Conservation (phyloP, 306 rosid genomes). For the Aeschynomene evenia region DNA sequence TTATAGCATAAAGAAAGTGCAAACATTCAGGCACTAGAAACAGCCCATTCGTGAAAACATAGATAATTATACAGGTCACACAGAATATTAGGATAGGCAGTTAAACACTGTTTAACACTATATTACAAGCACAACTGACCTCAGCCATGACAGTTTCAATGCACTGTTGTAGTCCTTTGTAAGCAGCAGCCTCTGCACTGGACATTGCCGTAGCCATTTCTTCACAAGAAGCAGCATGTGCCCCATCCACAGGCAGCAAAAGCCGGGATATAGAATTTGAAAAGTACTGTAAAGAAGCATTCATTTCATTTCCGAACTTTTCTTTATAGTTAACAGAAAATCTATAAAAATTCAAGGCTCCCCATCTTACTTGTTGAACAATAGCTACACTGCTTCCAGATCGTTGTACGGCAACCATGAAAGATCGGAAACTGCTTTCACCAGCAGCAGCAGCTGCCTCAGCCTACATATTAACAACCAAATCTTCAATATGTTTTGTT, state of each 20-base stretch:
- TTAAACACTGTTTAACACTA: conserved; percentile 22
- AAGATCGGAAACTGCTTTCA: conserved; percentile 98
- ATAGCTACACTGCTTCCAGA: conserved; percentile 99
- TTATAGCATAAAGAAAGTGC: neutral
- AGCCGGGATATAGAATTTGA: conserved; percentile 95
- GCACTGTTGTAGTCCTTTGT: conserved; percentile 72
- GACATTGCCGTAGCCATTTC: conserved; percentile 99
- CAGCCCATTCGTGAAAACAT: conserved; percentile 13
- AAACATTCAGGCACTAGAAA: conserved; percentile 14
- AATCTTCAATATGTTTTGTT: conserved; percentile 27
- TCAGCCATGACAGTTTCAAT: conserved; percentile 99
- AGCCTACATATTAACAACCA: conserved; percentile 63
- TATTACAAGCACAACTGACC: conserved; percentile 50
- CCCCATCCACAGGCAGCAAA: conserved; percentile 98
- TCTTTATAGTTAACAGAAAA: conserved; percentile 15
- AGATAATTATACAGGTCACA: neutral
- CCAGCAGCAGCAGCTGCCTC: conserved; percentile 99
- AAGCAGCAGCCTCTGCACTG: conserved; percentile 99
- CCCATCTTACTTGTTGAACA: conserved; percentile 84
- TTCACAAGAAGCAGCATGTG: conserved; percentile 98
- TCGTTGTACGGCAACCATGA: conserved; percentile 99
- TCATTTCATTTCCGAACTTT: conserved; percentile 28
- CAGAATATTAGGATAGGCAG: neutral
- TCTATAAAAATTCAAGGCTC: conserved; percentile 23
- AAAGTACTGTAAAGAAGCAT: conserved; percentile 66